These are phyloP conservation scores for Venturia nashicola DNA, from an alignment of 2,329 filamentous ascomycete genomes.

Conservation along the genomic window DNA sequence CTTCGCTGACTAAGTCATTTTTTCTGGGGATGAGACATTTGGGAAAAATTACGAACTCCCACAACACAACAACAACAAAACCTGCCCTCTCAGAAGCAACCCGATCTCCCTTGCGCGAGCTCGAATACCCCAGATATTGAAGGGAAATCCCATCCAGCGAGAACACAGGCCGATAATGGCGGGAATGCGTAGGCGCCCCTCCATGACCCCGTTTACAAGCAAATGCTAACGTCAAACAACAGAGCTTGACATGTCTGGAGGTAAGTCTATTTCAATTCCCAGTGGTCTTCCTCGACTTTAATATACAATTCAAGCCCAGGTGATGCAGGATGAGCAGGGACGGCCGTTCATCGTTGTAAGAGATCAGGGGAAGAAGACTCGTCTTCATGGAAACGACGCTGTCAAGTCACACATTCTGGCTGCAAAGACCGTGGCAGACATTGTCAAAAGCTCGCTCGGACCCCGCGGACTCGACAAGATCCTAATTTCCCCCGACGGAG, in stretches of 20 bases:
- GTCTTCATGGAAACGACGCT: constrained; percentile 90
- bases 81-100: neutral
- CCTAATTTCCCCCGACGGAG: constrained; percentile 93
- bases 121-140: neutral
- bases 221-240: constrained; percentile 18
- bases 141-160: neutral
- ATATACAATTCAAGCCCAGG: constrained; percentile 35
- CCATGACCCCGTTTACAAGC: constrained; percentile 8
- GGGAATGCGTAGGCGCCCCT: constrained; percentile 23
- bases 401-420: constrained; percentile 98
- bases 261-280: neutral
- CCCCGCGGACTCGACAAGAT: constrained; percentile 98
- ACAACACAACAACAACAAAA: neutral
- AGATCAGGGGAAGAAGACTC: constrained; percentile 97
- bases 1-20: too few relatives aligned
- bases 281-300: neutral
- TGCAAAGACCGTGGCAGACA: constrained; percentile 88
- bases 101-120: neutral
- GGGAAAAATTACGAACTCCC: neutral
- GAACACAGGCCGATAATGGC: neutral
- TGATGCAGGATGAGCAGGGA: constrained; percentile 96
- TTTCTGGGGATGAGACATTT: too few relatives aligned
- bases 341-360: constrained; percentile 95
- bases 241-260: constrained; percentile 64
- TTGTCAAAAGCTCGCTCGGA: constrained; percentile 93